Conservation (phyloP, 345 rosid species). For the Rubroshorea leprosula region DNA sequence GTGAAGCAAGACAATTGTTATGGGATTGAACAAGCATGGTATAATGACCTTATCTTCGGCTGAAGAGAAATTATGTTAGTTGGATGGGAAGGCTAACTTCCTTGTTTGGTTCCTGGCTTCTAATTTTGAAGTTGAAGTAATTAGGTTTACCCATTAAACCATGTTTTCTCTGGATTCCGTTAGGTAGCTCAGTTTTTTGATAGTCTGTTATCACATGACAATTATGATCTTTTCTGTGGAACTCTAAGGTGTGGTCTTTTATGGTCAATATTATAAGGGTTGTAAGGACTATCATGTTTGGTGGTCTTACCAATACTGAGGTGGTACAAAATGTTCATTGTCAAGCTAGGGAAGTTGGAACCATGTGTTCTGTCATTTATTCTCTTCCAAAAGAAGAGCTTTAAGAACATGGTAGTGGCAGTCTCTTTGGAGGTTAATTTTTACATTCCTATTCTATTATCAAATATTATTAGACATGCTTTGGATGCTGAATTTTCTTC, state of each 20-base stretch:
- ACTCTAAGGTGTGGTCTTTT: background rate
- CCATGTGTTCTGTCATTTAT: constrained; percentile 71
- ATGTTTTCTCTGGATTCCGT: background rate
- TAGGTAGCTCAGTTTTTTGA: no score
- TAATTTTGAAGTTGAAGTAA: background rate
- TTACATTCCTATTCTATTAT: background rate
- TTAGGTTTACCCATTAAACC: background rate
- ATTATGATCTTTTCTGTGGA: background rate
- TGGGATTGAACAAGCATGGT: no score
- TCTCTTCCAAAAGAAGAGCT: constrained; percentile 76
- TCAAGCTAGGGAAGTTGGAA: constrained; percentile 57
- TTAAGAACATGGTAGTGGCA: constrained; percentile 56
- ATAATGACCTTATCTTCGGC: no score
- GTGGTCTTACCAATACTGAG: constrained; percentile 64
- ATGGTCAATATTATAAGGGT: constrained; percentile 45
- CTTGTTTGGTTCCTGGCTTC: background rate
- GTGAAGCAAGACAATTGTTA: no score
- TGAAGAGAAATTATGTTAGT: background rate
- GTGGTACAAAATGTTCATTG: constrained; percentile 69
- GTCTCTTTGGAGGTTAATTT: background rate
- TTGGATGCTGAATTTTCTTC: background rate
- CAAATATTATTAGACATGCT: background rate
- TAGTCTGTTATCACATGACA: constrained; percentile 1
- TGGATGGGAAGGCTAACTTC: background rate
- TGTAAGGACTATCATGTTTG: constrained; percentile 86